phyloP scores from a whole-genome alignment of 805 yeast genomes.

The Wickerhamiella siamensis region DNA sequence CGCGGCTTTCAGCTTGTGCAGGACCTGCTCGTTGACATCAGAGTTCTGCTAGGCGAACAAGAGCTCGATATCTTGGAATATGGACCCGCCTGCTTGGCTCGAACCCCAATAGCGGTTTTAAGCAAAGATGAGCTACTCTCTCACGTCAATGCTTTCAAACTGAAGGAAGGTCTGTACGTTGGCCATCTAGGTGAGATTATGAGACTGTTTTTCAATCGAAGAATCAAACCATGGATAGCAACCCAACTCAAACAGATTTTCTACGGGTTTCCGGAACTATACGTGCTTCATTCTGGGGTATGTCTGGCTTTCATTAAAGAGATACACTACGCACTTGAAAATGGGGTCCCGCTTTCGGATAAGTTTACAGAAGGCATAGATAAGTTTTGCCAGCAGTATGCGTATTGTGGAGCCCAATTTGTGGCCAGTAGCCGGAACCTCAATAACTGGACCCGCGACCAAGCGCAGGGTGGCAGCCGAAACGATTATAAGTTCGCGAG shows the following conservation, averaged over 20 bases:
- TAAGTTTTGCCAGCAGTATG: neutral
- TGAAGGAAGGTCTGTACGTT: constrained; percentile 1
- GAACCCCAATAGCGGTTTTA: neutral
- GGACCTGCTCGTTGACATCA: constrained; percentile 26
- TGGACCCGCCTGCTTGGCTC: neutral
- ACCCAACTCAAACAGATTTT: constrained; percentile 10
- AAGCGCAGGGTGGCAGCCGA: neutral
- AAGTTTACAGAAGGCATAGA: neutral
- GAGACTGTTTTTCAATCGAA: neutral
- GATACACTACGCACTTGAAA: neutral
- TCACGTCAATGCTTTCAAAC: neutral
- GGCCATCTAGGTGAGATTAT: constrained; percentile 3
- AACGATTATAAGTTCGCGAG: neutral
- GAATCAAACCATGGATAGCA: constrained; percentile 6
- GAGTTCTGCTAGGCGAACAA: neutral
- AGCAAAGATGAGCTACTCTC: neutral
- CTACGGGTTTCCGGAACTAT: constrained; percentile 15
- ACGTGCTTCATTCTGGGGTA: constrained; percentile 11
- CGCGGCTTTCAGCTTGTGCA: constrained; percentile 28
- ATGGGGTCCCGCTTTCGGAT: neutral
- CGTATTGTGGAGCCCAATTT: neutral
- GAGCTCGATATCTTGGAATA: constrained; percentile 7
- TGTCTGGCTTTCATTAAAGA: constrained; percentile 10
- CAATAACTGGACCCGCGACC: constrained; percentile 11
- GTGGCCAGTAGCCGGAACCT: constrained; percentile 1